These are phyloP conservation scores for Coprinopsis marcescibilis DNA, from an alignment of 768 basidiomycete species.

Conservation along the genomic window DNA sequence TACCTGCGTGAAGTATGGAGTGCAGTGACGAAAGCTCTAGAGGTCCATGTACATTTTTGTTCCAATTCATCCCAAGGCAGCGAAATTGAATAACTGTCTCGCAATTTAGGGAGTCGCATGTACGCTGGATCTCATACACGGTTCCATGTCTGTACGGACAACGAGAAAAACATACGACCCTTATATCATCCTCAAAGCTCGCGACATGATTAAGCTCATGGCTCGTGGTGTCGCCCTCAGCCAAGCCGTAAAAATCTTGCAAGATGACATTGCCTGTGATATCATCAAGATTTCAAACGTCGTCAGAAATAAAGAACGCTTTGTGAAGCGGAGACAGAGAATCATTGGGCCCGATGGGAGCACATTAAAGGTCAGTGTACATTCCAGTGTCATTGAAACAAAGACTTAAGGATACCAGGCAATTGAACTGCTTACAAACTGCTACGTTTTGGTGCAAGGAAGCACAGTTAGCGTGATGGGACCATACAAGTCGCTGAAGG, in stretches of 20 bases:
- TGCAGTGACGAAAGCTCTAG: constrained; percentile 78
- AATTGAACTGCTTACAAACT: constrained; percentile 92
- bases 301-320: constrained; percentile 93
- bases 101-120: constrained; percentile 72
- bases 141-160: constrained; percentile 95
- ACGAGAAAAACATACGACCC: constrained; percentile 98
- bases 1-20: constrained; percentile 95
- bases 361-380: constrained; percentile 76
- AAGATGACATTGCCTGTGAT: constrained; percentile 88
- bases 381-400: not conserved
- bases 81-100: not conserved
- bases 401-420: constrained; percentile 47
- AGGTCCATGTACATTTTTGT: constrained; percentile 55
- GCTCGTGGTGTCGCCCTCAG: constrained; percentile 84
- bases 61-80: constrained; percentile 3
- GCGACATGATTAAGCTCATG: constrained; percentile 92
- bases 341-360: constrained; percentile 98
- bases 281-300: constrained; percentile 97
- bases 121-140: constrained; percentile 91
- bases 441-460: constrained; percentile 97
- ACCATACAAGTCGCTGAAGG: constrained; percentile 89
- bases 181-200: constrained; percentile 91
- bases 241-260: constrained; percentile 85
- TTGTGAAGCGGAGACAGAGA: constrained; percentile 91
- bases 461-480: constrained; percentile 99